phyloP scores from a whole-genome alignment of 2,329 filamentous ascomycete species.

The Cadophora sp. region DNA sequence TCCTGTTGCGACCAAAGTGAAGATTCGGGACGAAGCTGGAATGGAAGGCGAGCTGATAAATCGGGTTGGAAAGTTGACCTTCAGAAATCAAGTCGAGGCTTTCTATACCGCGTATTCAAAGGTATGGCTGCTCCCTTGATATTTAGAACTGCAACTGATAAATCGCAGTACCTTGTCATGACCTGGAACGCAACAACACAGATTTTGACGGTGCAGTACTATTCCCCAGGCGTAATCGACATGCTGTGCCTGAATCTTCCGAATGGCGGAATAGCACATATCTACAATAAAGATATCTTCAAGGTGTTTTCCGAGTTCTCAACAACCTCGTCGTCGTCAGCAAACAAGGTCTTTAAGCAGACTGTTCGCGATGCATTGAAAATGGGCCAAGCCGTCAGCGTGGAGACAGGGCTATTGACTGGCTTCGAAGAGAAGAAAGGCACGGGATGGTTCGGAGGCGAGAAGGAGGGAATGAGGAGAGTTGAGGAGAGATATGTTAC shows the following conservation, averaged over 20 bases:
- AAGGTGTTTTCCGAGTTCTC: conserved; percentile 56
- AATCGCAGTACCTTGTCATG: conserved; percentile 48
- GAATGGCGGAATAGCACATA: conserved; percentile 44
- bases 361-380: conserved; percentile 49
- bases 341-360: conserved; percentile 51
- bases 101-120: conserved; percentile 54
- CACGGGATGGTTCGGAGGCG: conserved; percentile 27
- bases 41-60: conserved; percentile 51
- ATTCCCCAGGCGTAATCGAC: conserved; percentile 54
- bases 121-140: conserved; percentile 34
- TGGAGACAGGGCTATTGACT: conserved; percentile 40
- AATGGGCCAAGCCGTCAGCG: conserved; percentile 38
- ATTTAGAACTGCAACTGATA: not conserved
- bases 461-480: conserved; percentile 27
- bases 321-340: conserved; percentile 47
- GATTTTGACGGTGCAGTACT: conserved; percentile 52
- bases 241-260: conserved; percentile 52
- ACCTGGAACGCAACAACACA: conserved; percentile 40
- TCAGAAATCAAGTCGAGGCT: conserved; percentile 48
- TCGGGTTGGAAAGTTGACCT: conserved; percentile 45
- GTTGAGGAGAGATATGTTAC: conserved; percentile 41
- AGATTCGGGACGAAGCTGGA: conserved; percentile 43
- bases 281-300: conserved; percentile 59
- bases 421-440: conserved; percentile 36
- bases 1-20: conserved; percentile 9